Percentiles rank a stretch among this genome's conserved stretches.
These are phyloP conservation scores for Stromatinia cepivora DNA, from an alignment of 2,329 filamentous ascomycete genomes.

Conservation along the genomic window DNA sequence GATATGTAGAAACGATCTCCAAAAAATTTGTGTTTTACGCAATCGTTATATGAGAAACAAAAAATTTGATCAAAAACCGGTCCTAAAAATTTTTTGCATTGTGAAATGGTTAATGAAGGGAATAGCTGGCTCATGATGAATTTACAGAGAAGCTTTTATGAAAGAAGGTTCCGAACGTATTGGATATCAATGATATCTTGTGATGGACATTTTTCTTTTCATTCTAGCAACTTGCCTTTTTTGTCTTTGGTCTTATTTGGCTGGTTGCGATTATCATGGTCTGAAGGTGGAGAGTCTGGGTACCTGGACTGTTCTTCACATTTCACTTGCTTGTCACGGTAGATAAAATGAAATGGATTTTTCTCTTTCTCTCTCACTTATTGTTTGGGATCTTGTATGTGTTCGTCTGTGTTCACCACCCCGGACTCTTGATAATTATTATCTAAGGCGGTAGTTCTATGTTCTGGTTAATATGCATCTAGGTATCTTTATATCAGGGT, in stretches of 20 bases:
- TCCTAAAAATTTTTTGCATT: constrained; percentile 2
- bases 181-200: constrained; percentile 7
- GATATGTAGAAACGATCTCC: constrained; percentile 26
- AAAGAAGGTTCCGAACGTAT: neutral
- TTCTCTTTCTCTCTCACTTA: neutral
- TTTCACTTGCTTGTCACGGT: constrained; percentile 31
- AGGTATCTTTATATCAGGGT: too few species aligned
- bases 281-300: neutral
- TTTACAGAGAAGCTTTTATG: neutral
- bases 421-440: neutral
- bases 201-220: neutral
- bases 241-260: constrained; percentile 8
- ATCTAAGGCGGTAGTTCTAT: neutral
- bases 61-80: constrained; percentile 20
- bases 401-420: neutral
- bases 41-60: constrained; percentile 20
- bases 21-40: constrained; percentile 23
- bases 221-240: constrained; percentile 1
- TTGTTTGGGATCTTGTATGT: neutral
- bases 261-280: constrained; percentile 4
- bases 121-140: constrained; percentile 3
- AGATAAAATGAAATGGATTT: constrained; percentile 24
- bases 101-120: constrained; percentile 16
- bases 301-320: constrained; percentile 5
- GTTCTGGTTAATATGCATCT: neutral